Conservation (phyloP, 352 stramenopile genomes). For the Pythium chondricola region DNA sequence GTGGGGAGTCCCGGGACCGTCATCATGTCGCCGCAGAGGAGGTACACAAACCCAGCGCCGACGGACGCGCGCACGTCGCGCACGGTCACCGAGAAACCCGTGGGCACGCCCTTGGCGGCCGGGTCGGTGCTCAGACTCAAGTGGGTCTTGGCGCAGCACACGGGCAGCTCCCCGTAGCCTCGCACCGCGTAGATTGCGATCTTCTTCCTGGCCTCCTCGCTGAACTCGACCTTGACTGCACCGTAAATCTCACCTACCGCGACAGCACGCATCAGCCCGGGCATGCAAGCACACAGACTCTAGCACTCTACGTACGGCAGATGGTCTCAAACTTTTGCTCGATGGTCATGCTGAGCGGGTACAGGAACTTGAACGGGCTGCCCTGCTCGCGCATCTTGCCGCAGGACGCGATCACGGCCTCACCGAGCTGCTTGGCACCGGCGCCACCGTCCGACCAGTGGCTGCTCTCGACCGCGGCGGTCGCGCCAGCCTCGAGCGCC, state of each 20-base stretch:
- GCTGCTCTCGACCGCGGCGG: slow-evolving; percentile 93
- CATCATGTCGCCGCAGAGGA: slow-evolving; percentile 97
- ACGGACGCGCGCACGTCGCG: slow-evolving; percentile 93
- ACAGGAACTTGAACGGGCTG: slow-evolving; percentile 93
- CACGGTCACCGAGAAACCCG: slow-evolving; percentile 91
- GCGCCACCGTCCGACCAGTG: slow-evolving; percentile 63
- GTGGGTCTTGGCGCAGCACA: slow-evolving; percentile 99
- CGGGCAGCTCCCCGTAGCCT: slow-evolving; percentile 68
- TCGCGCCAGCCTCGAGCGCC: slow-evolving; percentile 91
- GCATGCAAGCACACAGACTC: too few species aligned
- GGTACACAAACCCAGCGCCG: slow-evolving; percentile 95
- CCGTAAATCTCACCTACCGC: slow-evolving; percentile 94
- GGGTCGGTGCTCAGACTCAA: slow-evolving; percentile 96
- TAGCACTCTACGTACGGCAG: slow-evolving; percentile 79
- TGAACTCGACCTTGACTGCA: slow-evolving; percentile 93
- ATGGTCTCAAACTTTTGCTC: slow-evolving; percentile 96
- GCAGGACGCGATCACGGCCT: slow-evolving; percentile 92
- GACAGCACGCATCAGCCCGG: too few species aligned
- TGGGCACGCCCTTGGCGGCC: slow-evolving; percentile 91
- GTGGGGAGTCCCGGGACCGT: slow-evolving; percentile 98
- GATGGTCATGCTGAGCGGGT: slow-evolving; percentile 90
- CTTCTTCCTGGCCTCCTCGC: slow-evolving; percentile 91
- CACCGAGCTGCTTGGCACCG: slow-evolving; percentile 89
- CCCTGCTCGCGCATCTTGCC: slow-evolving; percentile 55
- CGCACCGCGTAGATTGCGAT: slow-evolving; percentile 87